Base-by-base conservation (phyloP, 177 flowering plant genomes). In the Vitis hybrid region DNA sequence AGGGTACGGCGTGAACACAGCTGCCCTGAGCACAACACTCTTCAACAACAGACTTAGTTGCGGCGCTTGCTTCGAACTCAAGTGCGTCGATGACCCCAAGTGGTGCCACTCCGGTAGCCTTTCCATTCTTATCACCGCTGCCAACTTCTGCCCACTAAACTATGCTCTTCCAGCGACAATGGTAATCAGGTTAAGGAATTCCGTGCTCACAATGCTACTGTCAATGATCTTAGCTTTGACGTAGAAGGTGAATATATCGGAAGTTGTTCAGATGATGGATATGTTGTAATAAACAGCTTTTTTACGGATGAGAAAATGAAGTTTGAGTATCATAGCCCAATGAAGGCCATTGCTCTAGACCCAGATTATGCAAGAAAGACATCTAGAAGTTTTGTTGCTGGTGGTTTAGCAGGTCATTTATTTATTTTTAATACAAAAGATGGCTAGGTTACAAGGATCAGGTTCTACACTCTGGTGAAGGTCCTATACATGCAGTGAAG, bases 381-480 rank as follows among this genome's bases (percentile, higher is more conserved):
- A 23, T 92, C 98, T 61, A 83, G 85, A 71, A 89, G 99, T 84
- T 96, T 96, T 82, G 92, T 91, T 61, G 85, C 98, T 75, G 99
- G 99, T 78, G 99, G 99, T 79, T 88, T 96, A 74, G 97, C 98
- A 17, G 99, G 99, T 70, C 88, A 91, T 72, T 83, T 96, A 64
- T 84, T 17, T 17, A 17, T 84, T 80, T 81, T 85, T 58, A 91
- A 93, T 65, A 64, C 85, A 93, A 93, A 84, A 92, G 81, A 78
- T 96, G 99, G 99, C 78, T 93, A 17, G 99, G 99, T 56, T 87
- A 79, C 64, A 85, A 87, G 61, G 98, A 96, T 80, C 98, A 96
- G 98, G 99, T 96, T 77, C 68, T 96, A 80, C 99, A 96, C 79
- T 96, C 95, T 50, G 98, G 98, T 68, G 99, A 96, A 83, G 99